phyloP scores from a whole-genome alignment of 2,329 filamentous ascomycete genomes.

The Talaromyces verruculosus region DNA sequence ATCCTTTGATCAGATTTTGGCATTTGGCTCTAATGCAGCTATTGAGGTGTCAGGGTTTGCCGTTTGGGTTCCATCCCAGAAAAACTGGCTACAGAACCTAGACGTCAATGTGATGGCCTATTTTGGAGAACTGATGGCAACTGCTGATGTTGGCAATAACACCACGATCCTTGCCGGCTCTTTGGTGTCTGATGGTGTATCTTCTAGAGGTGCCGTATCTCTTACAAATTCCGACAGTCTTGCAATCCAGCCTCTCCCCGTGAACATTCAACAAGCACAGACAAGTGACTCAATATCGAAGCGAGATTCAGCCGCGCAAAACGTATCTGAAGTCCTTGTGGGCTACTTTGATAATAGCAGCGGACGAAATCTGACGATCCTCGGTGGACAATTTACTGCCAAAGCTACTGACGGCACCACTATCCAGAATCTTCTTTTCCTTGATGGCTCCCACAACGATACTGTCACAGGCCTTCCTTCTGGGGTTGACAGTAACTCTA shows the following conservation, averaged over 20 bases:
- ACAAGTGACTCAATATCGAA: constrained; percentile 37
- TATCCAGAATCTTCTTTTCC: constrained; percentile 77
- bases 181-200: constrained; percentile 71
- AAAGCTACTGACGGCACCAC: constrained; percentile 65
- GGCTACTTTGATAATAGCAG: constrained; percentile 74
- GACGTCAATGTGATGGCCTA: constrained; percentile 64
- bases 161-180: constrained; percentile 76
- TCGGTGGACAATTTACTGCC: constrained; percentile 83
- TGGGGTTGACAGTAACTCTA: constrained; percentile 68
- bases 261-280: constrained; percentile 50
- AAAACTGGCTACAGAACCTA: constrained; percentile 86
- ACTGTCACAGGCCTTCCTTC: constrained; percentile 65
- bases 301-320: constrained; percentile 46
- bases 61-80: constrained; percentile 82
- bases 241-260: constrained; percentile 41
- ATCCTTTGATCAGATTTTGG: constrained; percentile 70
- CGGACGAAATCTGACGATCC: constrained; percentile 75
- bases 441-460: constrained; percentile 71
- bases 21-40: constrained; percentile 61
- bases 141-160: constrained; percentile 57
- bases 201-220: constrained; percentile 69
- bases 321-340: constrained; percentile 67
- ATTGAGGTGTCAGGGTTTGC: constrained; percentile 73
- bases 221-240: constrained; percentile 51
- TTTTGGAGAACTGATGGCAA: constrained; percentile 69